Conservation (phyloP, 225 moss, liverwort and hornwort genomes). For the Bryum argenteum region DNA sequence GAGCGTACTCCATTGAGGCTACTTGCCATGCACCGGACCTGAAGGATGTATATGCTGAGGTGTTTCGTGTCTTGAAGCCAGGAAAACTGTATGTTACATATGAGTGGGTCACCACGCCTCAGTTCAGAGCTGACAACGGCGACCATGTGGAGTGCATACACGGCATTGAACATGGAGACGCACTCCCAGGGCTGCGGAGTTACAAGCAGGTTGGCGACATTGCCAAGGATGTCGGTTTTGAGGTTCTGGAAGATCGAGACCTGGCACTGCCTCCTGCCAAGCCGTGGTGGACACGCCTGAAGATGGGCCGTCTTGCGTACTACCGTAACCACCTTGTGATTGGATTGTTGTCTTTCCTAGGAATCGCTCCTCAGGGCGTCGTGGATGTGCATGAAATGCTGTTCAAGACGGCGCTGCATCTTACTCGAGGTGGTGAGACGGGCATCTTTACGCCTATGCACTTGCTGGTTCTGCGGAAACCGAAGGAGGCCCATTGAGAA, state of each 20-base stretch:
- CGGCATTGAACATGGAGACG: constrained; percentile 93
- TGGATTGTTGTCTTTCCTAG: constrained; percentile 77
- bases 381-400: constrained; percentile 97
- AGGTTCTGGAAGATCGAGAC: constrained; percentile 80
- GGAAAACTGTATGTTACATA: constrained; percentile 89
- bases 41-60: constrained; percentile 84
- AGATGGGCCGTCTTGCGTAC: constrained; percentile 88
- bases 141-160: constrained; percentile 86
- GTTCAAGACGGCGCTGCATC: constrained; percentile 84
- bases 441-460: constrained; percentile 98
- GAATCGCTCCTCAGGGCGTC: constrained; percentile 87
- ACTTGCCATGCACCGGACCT: constrained; percentile 92
- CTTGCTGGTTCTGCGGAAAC: constrained; percentile 79
- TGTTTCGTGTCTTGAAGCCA: constrained; percentile 82
- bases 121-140: constrained; percentile 53
- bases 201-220: constrained; percentile 74
- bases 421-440: constrained; percentile 83
- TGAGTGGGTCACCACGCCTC: constrained; percentile 96
- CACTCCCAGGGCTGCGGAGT: constrained; percentile 81
- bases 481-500: constrained; percentile 48
- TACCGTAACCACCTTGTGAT: constrained; percentile 92
- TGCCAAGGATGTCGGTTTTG: constrained; percentile 83
- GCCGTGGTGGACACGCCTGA: constrained; percentile 93
- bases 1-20: constrained; percentile 86
- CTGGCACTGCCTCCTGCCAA: constrained; percentile 83